A percentile compares a stretch with the other conserved stretches of the same genome.
Evolutionary conservation across 805 yeast species (phyloP).

Genomic region (Teunomyces stri): DNA sequence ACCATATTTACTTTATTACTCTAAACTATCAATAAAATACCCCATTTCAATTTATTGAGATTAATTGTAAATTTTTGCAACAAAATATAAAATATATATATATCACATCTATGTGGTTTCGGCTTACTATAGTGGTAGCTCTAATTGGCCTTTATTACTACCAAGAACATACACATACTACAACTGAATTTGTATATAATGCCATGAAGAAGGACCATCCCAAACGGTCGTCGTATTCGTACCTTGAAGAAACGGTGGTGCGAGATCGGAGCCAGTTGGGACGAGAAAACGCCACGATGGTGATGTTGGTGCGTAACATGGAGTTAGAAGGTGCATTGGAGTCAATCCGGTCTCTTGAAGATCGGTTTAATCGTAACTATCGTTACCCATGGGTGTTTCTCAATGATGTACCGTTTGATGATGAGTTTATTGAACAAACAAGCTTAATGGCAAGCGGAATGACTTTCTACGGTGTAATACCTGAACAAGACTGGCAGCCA

Average conservation of each 20-base stretch:
- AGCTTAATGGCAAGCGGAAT: conserved; percentile 44
- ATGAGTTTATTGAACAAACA: conserved; percentile 41
- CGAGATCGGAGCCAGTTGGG: conserved; percentile 43
- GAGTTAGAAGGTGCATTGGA: conserved; percentile 71
- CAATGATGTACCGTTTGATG: conserved; percentile 42
- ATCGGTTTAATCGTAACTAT: conserved; percentile 38
- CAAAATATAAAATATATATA: neutral
- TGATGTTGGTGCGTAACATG: conserved; percentile 83
- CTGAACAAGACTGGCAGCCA: conserved; percentile 39
- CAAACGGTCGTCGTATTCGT: conserved; percentile 30
- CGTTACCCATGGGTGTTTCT: conserved; percentile 45
- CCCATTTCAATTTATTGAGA: neutral
- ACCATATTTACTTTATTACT: neutral
- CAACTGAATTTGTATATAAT: conserved; percentile 6
- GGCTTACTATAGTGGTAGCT: neutral
- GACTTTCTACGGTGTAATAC: conserved; percentile 41
- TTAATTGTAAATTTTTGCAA: neutral
- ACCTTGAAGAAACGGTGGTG: conserved; percentile 14
- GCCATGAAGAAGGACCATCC: conserved; percentile 16
- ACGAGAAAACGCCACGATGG: conserved; percentile 75
- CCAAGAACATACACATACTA: neutral
- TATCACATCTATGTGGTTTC: neutral
- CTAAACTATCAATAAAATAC: neutral
- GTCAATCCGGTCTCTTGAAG: conserved; percentile 44
- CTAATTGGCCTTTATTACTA: neutral